Conservation (phyloP, 805 yeast species). For the Pichia membranifaciens region DNA sequence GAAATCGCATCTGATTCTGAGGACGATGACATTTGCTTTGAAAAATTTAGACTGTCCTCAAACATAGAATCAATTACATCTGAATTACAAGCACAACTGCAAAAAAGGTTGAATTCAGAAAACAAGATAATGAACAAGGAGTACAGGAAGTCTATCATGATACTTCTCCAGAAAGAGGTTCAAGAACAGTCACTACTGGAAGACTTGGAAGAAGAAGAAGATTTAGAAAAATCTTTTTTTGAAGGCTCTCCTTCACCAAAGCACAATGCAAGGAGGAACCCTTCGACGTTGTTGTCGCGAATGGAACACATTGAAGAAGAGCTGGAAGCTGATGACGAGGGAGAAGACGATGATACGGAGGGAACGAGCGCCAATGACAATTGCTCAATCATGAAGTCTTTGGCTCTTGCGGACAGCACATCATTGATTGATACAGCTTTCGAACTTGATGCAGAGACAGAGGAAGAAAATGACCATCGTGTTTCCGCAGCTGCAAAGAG, state of each 20-base stretch:
- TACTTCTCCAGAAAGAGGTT: background rate
- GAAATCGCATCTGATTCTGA: constrained; percentile 10
- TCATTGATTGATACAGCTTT: background rate
- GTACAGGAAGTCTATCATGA: constrained; percentile 7
- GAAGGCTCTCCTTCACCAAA: background rate
- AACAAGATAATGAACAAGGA: background rate
- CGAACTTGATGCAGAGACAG: background rate
- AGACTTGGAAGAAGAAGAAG: background rate
- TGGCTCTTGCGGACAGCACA: background rate
- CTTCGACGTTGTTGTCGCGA: too few relatives aligned
- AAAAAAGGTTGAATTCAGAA: background rate
- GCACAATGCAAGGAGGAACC: too few relatives aligned
- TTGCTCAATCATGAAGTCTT: too few relatives aligned
- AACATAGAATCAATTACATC: constrained; percentile 1
- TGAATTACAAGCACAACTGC: background rate
- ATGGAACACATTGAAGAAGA: background rate
- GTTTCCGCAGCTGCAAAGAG: background rate
- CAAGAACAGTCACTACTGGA: background rate
- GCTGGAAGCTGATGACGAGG: constrained; percentile 1
- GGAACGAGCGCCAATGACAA: background rate
- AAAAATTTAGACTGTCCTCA: constrained; percentile 18
- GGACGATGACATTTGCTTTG: constrained; percentile 12
- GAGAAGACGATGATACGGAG: background rate
- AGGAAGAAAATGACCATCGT: background rate
- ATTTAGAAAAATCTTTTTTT: too few relatives aligned